A percentile compares a stretch with the other conserved stretches of the same genome.
phyloP scores from a whole-genome alignment of 768 basidiomycete species.

The Podaxis sp. region DNA sequence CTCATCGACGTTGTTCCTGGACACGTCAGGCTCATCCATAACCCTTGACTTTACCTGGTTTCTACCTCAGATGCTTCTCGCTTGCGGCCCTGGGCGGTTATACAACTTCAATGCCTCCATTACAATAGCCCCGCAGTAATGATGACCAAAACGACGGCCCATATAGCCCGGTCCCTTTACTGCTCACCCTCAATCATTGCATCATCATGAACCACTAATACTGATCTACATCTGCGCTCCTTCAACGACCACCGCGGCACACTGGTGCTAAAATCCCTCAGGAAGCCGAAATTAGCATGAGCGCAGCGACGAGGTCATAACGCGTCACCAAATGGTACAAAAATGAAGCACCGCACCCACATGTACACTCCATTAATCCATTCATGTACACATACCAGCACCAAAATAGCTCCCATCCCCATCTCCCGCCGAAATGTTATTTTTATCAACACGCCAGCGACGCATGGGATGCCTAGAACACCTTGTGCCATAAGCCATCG shows the following conservation, averaged over 20 bases:
- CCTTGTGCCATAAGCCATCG: not conserved
- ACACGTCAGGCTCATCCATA: not conserved
- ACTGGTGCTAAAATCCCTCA: not conserved
- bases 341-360: not conserved
- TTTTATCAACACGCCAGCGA: not conserved
- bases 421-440: not conserved
- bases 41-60: not conserved
- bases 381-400: not conserved
- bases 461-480: not conserved
- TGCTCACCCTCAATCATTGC: not conserved
- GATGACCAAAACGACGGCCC: not conserved
- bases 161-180: not conserved
- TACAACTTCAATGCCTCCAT: not conserved
- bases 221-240: not conserved
- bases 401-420: not conserved
- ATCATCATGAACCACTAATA: not conserved
- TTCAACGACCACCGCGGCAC: not conserved
- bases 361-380: not conserved
- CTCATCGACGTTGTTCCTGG: not conserved
- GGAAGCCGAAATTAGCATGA: not conserved
- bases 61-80: not conserved
- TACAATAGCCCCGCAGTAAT: not conserved
- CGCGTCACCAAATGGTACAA: not conserved
- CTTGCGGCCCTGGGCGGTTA: not conserved
- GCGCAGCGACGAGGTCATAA: not conserved